Evolutionary conservation across 345 rosid genomes (phyloP).

Genomic region (Syzygium jambos): DNA sequence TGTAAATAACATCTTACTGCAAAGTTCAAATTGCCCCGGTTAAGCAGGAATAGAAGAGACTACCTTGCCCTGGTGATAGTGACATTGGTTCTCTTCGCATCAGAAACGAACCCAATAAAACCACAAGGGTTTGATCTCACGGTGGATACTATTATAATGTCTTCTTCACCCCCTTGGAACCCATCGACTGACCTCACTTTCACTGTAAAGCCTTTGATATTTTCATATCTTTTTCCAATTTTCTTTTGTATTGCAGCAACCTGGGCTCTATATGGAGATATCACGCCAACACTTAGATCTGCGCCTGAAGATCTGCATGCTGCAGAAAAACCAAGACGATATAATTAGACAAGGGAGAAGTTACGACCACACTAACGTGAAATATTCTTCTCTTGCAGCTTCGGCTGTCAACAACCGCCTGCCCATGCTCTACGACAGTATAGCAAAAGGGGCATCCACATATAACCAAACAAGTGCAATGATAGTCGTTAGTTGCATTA

Average conservation of each 20-base stretch:
- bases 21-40: neutral
- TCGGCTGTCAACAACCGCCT: neutral
- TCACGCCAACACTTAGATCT: constrained; percentile 10
- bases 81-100: constrained; percentile 13
- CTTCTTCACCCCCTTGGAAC: constrained; percentile 25
- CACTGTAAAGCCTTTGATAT: constrained; percentile 2
- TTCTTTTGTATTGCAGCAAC: constrained; percentile 8
- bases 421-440: neutral
- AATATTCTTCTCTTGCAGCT: neutral
- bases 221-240: neutral
- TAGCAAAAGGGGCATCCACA: neutral
- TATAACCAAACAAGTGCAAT: neutral
- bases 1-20: neutral
- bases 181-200: constrained; percentile 18
- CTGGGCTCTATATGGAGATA: constrained; percentile 21
- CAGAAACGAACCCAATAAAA: constrained; percentile 14
- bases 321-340: neutral
- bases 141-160: constrained; percentile 15
- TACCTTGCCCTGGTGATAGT: constrained; percentile 29
- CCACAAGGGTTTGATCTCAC: constrained; percentile 15
- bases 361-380: neutral
- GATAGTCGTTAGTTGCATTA: neutral
- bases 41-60: neutral
- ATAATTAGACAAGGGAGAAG: neutral
- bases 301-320: constrained; percentile 5